phyloP scores from a whole-genome alignment of 129 eudicot genomes.

The Sambucus nigra region DNA sequence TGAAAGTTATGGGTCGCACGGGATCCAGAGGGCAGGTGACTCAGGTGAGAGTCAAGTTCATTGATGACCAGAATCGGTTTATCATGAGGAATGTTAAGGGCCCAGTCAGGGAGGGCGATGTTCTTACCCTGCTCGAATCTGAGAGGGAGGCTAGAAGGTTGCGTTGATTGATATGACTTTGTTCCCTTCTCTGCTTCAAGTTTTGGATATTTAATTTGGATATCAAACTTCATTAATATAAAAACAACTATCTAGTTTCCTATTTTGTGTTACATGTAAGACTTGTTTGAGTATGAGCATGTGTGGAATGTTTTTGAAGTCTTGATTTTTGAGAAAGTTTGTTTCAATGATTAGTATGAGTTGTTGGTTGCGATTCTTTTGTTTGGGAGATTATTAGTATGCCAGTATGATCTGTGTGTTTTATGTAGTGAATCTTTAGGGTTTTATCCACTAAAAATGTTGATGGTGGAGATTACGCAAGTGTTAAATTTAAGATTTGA shows the following conservation, averaged over 20 bases:
- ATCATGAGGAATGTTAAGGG: slow-evolving; percentile 20
- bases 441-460: too few relatives aligned
- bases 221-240: background rate
- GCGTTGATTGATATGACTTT: slow-evolving; percentile 8
- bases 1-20: slow-evolving; percentile 26
- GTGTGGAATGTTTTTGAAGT: background rate
- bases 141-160: slow-evolving; percentile 32
- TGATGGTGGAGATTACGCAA: too few relatives aligned
- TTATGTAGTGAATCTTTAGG: too few relatives aligned
- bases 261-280: background rate
- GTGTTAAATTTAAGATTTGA: too few relatives aligned
- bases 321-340: too few relatives aligned
- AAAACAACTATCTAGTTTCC: background rate
- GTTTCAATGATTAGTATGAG: too few relatives aligned
- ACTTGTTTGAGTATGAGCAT: background rate
- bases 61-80: slow-evolving; percentile 19
- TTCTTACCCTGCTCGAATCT: slow-evolving; percentile 28
- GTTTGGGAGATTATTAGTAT: too few relatives aligned
- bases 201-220: background rate
- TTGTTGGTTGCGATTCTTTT: too few relatives aligned
- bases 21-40: slow-evolving; percentile 33
- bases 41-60: slow-evolving; percentile 24
- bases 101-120: slow-evolving; percentile 18
- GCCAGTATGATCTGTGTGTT: too few relatives aligned
- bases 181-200: background rate